Base-by-base conservation (phyloP, 176 grass and related monocot species). In the Puya raimondii region DNA sequence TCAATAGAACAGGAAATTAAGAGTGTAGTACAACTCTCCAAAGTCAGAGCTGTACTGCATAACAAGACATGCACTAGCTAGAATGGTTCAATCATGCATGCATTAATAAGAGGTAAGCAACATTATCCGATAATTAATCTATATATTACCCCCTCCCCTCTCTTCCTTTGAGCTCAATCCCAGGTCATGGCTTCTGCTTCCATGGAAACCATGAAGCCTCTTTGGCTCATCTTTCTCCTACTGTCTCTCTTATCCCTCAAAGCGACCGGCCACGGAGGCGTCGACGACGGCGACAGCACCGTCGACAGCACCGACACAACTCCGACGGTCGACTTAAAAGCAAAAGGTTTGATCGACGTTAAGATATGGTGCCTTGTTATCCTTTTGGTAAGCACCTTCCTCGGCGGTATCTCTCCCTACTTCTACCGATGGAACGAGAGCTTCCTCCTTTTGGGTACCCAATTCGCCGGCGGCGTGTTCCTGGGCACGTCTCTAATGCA, bases 291-390 rank as follows among this genome's bases (percentile, higher is more conserved):
- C 1, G 57, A 52, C 29, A 33, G 29, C 29, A 5, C 2, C 29
- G 4, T 3, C 4, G 29, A 33, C 29, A 5, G 29, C 13, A 23
- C 9, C 16, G 50, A 10, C 0, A 25, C 13, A 0, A 0, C 29
- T 2, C 15, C 49, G 3, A 8, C 72, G 20, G 49, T 1, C 10
- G 3, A 64, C 50, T 47, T 79, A 22, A 72, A 61, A 5, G 51
- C 78, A 11, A 80, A 69, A 71, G 72, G 78, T 9, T 77, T 95
- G 0, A 12, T 95, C 64, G 81, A 50, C 20, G 87, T 90, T 0
- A 95, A 96, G 83, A 74, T 91, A 61, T 91, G 85, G 85, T 96
- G 91, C 80, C 85, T 96, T 17, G 65, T 88, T 5, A 96, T 96
- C 73, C 82, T 96, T 16, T 74, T 96, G 2, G 82, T 86, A 12